These are phyloP conservation scores for Piedraia hortae DNA, from an alignment of 2,329 filamentous ascomycete genomes.

Conservation along the genomic window DNA sequence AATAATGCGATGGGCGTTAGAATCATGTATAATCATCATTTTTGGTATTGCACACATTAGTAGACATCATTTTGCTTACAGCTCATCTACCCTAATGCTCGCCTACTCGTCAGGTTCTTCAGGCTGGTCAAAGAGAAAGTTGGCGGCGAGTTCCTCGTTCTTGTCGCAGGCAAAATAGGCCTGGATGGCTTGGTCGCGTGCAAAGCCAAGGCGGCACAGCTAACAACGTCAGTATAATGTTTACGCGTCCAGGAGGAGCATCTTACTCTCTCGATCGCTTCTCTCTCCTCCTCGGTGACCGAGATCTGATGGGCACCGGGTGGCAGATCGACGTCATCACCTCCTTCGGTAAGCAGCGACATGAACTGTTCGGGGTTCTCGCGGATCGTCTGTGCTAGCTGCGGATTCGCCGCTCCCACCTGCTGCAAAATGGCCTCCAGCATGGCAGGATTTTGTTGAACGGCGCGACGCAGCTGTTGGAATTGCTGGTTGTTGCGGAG, in stretches of 20 bases:
- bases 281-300: conserved; percentile 86
- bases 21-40: too few relatives aligned
- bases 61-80: too few relatives aligned
- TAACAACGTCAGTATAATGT: conserved; percentile 14
- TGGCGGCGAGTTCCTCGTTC: conserved; percentile 93
- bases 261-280: conserved; percentile 75
- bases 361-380: conserved; percentile 85
- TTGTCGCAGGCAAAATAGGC: conserved; percentile 98
- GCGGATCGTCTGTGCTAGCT: conserved; percentile 75
- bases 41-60: too few relatives aligned
- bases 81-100: too few relatives aligned
- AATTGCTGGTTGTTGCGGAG: conserved; percentile 89
- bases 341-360: conserved; percentile 59
- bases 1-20: too few relatives aligned
- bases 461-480: conserved; percentile 86
- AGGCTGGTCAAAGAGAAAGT: conserved; percentile 93
- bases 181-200: conserved; percentile 79
- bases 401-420: conserved; percentile 79
- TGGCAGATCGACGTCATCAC: conserved; percentile 63
- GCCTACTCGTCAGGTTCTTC: conserved; percentile 35
- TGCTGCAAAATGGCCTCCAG: conserved; percentile 93
- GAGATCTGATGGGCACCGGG: conserved; percentile 71
- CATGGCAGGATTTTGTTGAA: conserved; percentile 96
- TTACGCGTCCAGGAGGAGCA: conserved; percentile 1
- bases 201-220: conserved; percentile 81